Evolutionary conservation across 1,139 yeast species (phyloP).

Genomic region (Saccharomycopsis crataegensis): DNA sequence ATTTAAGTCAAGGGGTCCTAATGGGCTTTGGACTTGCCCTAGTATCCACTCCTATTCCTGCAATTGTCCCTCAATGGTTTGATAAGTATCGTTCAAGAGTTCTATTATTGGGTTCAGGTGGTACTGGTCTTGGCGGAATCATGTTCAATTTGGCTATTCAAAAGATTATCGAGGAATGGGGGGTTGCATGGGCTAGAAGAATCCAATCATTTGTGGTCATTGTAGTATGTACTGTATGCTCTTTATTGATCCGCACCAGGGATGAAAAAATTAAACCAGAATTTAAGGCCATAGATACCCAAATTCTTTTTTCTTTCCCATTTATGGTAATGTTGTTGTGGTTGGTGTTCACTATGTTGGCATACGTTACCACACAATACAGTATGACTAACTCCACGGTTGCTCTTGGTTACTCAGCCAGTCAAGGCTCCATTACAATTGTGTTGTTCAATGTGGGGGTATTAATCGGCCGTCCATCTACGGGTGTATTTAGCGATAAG

Average conservation of each 20-base stretch:
- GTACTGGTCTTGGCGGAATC: constrained; percentile 47
- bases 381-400: constrained; percentile 55
- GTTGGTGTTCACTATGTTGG: constrained; percentile 44
- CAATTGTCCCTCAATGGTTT: constrained; percentile 52
- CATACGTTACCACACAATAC: constrained; percentile 52
- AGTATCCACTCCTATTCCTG: constrained; percentile 46
- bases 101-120: constrained; percentile 41
- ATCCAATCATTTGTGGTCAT: constrained; percentile 41
- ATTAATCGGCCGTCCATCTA: constrained; percentile 51
- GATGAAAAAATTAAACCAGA: constrained; percentile 29
- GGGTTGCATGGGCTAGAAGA: constrained; percentile 61
- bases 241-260: constrained; percentile 40
- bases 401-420: constrained; percentile 46
- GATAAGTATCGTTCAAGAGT: constrained; percentile 43
- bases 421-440: constrained; percentile 52
- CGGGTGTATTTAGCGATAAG: constrained; percentile 48
- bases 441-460: constrained; percentile 58
- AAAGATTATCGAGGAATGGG: constrained; percentile 32
- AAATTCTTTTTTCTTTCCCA: constrained; percentile 32
- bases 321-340: constrained; percentile 39
- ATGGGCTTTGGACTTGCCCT: constrained; percentile 53
- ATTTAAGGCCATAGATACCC: constrained; percentile 24
- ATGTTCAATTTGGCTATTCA: constrained; percentile 34
- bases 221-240: constrained; percentile 27
- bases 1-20: constrained; percentile 55